These are phyloP conservation scores for Penicillium herquei DNA, from an alignment of 495 filamentous ascomycete species.

Conservation along the genomic window DNA sequence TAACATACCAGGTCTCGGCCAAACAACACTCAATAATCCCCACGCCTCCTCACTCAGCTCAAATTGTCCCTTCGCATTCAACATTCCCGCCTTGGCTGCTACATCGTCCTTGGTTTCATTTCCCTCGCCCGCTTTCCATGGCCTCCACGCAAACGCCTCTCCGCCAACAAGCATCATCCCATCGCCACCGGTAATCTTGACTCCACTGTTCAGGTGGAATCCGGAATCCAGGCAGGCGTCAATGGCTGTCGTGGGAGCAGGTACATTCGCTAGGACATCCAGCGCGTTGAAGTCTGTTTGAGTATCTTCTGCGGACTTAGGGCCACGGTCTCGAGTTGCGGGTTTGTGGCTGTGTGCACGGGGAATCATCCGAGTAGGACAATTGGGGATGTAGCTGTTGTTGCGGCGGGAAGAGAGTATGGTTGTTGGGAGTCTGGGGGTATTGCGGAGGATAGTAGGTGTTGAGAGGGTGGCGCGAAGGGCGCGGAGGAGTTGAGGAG, in stretches of 20 bases:
- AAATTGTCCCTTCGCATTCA: conserved; percentile 78
- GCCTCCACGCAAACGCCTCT: conserved; percentile 85
- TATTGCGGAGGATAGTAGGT: conserved; percentile 14
- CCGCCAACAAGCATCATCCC: conserved; percentile 76
- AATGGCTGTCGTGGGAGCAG: conserved; percentile 75
- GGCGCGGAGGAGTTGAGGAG: conserved; percentile 44
- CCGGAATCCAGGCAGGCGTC: conserved; percentile 75
- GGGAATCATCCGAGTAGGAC: conserved; percentile 38
- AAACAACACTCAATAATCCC: conserved; percentile 74
- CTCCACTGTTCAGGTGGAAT: conserved; percentile 77
- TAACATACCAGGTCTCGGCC: conserved; percentile 84
- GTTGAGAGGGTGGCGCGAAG: conserved; percentile 35
- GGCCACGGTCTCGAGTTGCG: conserved; percentile 54
- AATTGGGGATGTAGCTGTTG: conserved; percentile 24
- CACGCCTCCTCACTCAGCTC: conserved; percentile 69
- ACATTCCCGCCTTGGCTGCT: conserved; percentile 45
- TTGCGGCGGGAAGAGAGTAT: conserved; percentile 21
- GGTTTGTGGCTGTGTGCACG: conserved; percentile 42
- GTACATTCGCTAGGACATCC: conserved; percentile 75
- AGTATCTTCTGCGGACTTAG: conserved; percentile 56
- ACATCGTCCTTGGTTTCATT: conserved; percentile 24
- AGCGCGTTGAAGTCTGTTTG: conserved; percentile 74
- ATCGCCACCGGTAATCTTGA: conserved; percentile 60
- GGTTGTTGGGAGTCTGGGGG: conserved; percentile 13
- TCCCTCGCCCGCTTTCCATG: conserved; percentile 54